A percentile compares a stretch with the other conserved stretches of the same genome.
Evolutionary conservation across 2,329 filamentous ascomycete species (phyloP).

Genomic region (Diplocarpon mali): DNA sequence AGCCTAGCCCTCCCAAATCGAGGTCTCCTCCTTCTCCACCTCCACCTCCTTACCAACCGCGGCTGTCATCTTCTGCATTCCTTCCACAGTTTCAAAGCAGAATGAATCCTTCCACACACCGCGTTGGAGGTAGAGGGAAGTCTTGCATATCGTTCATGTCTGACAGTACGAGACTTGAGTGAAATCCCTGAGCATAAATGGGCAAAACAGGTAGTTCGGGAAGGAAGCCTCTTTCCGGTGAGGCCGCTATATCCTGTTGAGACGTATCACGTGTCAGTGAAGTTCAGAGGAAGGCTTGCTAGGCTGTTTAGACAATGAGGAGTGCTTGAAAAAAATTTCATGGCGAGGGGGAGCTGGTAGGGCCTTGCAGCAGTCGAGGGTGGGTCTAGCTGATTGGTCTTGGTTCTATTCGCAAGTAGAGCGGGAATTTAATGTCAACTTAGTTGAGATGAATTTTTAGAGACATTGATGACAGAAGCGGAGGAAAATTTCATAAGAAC

Average conservation of each 20-base stretch:
- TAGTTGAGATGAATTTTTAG: no score
- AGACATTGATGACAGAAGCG: no score
- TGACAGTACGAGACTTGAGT: constrained; percentile 36
- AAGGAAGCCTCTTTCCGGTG: constrained; percentile 12
- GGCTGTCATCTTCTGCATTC: neutral
- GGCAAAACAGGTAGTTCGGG: neutral
- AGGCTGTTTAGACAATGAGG: constrained; percentile 16
- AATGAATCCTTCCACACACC: neutral
- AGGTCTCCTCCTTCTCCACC: neutral
- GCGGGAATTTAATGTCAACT: no score
- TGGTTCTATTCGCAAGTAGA: no score
- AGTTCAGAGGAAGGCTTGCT: constrained; percentile 15
- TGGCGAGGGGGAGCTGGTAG: no score
- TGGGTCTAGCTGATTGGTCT: no score
- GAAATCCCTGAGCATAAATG: constrained; percentile 29
- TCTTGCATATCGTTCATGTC: constrained; percentile 31
- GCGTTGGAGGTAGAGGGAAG: constrained; percentile 12
- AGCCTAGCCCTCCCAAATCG: neutral
- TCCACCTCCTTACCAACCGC: neutral
- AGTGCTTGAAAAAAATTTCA: no score
- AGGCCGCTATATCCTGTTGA: constrained; percentile 18
- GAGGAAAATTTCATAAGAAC: no score
- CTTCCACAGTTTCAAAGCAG: neutral
- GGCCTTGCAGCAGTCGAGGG: no score
- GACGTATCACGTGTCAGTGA: constrained; percentile 15